Evolutionary conservation across 352 stramenopile species (phyloP).

Genomic region (Globisporangium paddicum): DNA sequence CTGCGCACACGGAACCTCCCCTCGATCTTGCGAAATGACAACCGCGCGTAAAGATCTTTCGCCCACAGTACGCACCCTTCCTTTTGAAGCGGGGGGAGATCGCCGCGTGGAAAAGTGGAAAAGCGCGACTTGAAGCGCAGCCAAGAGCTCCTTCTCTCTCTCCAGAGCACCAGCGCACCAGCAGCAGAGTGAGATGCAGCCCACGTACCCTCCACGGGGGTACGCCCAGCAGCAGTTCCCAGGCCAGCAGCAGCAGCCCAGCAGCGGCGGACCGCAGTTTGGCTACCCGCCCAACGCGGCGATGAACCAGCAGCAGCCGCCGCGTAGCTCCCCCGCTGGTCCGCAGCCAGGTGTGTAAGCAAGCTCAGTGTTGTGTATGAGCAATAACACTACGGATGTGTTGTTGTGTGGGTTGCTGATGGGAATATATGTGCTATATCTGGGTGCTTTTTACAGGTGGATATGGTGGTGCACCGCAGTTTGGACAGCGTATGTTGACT

Average conservation of each 20-base stretch:
- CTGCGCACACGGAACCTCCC: neutral
- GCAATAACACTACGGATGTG: neutral
- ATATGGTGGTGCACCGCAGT: slow-evolving; percentile 15
- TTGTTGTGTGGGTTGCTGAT: neutral
- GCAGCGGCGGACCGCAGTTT: slow-evolving; percentile 14
- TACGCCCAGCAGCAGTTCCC: slow-evolving; percentile 19
- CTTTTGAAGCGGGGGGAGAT: neutral
- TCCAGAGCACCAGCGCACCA: neutral
- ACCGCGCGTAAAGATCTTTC: slow-evolving; percentile 7
- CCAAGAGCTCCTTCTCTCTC: neutral
- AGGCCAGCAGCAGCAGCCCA: slow-evolving; percentile 21
- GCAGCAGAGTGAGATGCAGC: slow-evolving; percentile 21
- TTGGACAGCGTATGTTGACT: slow-evolving; percentile 8
- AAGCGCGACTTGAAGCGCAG: slow-evolving; percentile 8
- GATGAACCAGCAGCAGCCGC: slow-evolving; percentile 6
- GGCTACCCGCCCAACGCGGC: slow-evolving; percentile 9
- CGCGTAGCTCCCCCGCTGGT: slow-evolving; percentile 7
- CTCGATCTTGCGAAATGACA: neutral
- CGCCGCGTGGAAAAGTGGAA: slow-evolving; percentile 12
- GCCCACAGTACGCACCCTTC: neutral
- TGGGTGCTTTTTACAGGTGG: neutral
- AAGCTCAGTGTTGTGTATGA: too few relatives aligned
- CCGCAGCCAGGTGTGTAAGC: slow-evolving; percentile 3
- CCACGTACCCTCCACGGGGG: slow-evolving; percentile 38
- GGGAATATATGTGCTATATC: neutral